Evolutionary conservation across 805 yeast genomes (phyloP).

Genomic region (Pichia cabralensis): DNA sequence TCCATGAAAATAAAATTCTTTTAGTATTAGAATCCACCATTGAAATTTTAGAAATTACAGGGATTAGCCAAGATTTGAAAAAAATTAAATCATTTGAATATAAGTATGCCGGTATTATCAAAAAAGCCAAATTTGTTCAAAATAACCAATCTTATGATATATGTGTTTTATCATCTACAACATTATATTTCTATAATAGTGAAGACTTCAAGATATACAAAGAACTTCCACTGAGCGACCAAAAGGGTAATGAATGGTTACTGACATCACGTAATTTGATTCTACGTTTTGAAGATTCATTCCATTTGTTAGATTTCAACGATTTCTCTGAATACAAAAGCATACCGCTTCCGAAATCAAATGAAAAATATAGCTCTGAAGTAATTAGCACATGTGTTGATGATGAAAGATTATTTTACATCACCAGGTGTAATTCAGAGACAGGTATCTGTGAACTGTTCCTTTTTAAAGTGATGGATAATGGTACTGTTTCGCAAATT

Average conservation of each 20-base stretch:
- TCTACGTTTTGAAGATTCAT: slow-evolving; percentile 13
- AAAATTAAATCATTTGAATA: slow-evolving; percentile 10
- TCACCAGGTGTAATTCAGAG: background rate
- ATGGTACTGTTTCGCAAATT: slow-evolving; percentile 15
- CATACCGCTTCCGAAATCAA: slow-evolving; percentile 8
- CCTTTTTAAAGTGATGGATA: slow-evolving; percentile 13
- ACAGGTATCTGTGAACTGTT: slow-evolving; percentile 1
- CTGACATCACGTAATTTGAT: slow-evolving; percentile 16
- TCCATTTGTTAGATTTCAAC: slow-evolving; percentile 1
- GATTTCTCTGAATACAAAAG: slow-evolving; percentile 12
- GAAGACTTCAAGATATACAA: slow-evolving; percentile 4
- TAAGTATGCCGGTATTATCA: slow-evolving; percentile 11
- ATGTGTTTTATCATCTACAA: slow-evolving; percentile 16
- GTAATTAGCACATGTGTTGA: slow-evolving; percentile 13
- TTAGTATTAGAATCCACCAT: slow-evolving; percentile 12
- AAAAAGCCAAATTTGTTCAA: slow-evolving; percentile 14
- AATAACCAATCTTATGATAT: slow-evolving; percentile 12
- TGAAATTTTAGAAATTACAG: slow-evolving; percentile 13
- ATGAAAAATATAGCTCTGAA: background rate
- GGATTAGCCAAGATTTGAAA: slow-evolving; percentile 7
- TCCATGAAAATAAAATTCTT: slow-evolving; percentile 12
- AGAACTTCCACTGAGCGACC: slow-evolving; percentile 12
- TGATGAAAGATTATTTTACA: slow-evolving; percentile 15
- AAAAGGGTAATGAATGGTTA: slow-evolving; percentile 13
- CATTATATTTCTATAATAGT: slow-evolving; percentile 15